Evolutionary conservation across 139 green algal species (phyloP), one percentile per base, ranked within the genome.

Genomic region (Desmodesmus armatus): DNA sequence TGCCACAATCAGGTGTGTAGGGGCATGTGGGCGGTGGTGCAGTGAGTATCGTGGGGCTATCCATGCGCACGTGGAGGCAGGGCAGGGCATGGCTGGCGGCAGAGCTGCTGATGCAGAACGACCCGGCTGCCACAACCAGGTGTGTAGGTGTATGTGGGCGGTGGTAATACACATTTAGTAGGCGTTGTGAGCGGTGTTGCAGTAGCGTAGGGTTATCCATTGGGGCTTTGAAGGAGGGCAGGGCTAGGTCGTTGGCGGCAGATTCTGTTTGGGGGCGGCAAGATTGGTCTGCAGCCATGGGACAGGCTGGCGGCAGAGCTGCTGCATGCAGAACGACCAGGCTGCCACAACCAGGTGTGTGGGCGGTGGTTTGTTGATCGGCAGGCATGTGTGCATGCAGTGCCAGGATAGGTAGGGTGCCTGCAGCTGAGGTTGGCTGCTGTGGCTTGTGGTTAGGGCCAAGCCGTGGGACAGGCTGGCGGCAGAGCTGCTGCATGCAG

Each of bases 91-190:
- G 67, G 29, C 85, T 97, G 80, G 94, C 96, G 5, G 71, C 84
- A 17, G 40, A 89, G 60, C 71, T 97, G 63, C 53, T 98, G 31
- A 98, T 80, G 44, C 29, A 0, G 78, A 87, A 0, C 88, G 97
- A 0, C 95, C 97, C 0, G 97, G 97, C 0, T 94, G 96, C 89
- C 98, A 97, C 90, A 99, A 99, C 88, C 97, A 99, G 89, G 93
- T 94, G 35, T 0, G 13, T 25, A 23, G 67, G 25, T 29, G 62
- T 11, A 17, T 29, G 21, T 74, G 17, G 27, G n/a, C n/a, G n/a
- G n/a, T n/a, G n/a, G n/a, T n/a, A n/a, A n/a, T n/a, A n/a, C n/a
- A n/a, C n/a, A n/a, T n/a, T n/a, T n/a, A n/a, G n/a, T n/a, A n/a
- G n/a, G n/a, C n/a, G n/a, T n/a, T n/a, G n/a, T n/a, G n/a, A n/a